Conservation (phyloP, 495 filamentous ascomycete genomes). For the Ramalina peruviana region DNA sequence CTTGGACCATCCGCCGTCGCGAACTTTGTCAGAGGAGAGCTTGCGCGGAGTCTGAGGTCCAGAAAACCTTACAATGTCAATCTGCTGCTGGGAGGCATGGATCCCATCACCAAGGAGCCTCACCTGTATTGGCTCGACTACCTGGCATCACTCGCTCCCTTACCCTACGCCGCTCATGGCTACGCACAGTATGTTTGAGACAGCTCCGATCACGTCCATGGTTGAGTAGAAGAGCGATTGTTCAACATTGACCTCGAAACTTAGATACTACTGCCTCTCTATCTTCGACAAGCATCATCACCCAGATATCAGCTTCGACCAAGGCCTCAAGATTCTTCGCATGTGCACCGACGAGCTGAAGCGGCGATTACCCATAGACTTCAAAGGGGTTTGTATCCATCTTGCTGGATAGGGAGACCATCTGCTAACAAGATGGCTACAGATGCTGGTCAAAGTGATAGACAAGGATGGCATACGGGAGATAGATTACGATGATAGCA, state of each 20-base stretch:
- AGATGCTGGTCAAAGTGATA: conserved; percentile 79
- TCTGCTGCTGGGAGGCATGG: conserved; percentile 81
- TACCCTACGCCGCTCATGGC: conserved; percentile 94
- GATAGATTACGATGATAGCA: conserved; percentile 67
- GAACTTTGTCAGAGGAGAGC: conserved; percentile 82
- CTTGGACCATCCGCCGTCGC: conserved; percentile 78
- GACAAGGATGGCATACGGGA: conserved; percentile 82
- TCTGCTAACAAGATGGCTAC: conserved; percentile 10
- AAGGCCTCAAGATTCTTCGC: conserved; percentile 76
- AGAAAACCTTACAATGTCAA: conserved; percentile 93
- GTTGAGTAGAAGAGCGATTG: background rate
- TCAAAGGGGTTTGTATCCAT: conserved; percentile 60
- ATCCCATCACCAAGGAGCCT: conserved; percentile 74
- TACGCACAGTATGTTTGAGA: conserved; percentile 74
- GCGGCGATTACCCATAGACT: conserved; percentile 89
- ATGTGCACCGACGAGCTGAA: conserved; percentile 97
- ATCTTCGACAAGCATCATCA: conserved; percentile 98
- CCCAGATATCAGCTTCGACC: conserved; percentile 73
- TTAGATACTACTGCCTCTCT: conserved; percentile 80
- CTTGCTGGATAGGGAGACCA: background rate
- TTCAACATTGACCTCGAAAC: background rate
- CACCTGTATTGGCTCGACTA: conserved; percentile 96
- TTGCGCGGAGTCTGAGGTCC: conserved; percentile 78
- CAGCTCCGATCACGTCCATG: background rate
- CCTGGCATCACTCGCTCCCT: conserved; percentile 68